Evolutionary conservation across 2,329 filamentous ascomycete species (phyloP), one percentile per base, ranked within the genome.

Genomic region (Plenodomus tracheiphilus): DNA sequence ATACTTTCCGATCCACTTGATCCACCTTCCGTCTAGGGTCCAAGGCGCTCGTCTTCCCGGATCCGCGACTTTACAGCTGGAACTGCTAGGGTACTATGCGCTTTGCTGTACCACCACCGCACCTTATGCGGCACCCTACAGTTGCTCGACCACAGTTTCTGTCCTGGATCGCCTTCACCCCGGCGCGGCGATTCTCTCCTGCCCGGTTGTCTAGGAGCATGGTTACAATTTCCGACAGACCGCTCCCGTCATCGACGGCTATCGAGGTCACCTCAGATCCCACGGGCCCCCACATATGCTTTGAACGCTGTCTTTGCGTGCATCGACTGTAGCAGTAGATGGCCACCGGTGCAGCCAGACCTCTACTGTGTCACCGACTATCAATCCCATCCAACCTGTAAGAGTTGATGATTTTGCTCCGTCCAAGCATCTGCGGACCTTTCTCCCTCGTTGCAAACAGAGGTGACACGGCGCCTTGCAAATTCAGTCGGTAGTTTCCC

Each of bases 111-210:
- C 25, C 16, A 43, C 41, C 43, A 10, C 20, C n/a, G 16, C 20
- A n/a, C 30, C 32, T 25, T 28, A 43, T 43, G 17, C 19, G 41
- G 35, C 22, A 38, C 28, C 43, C 41, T 46, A 46, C 41, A 39
- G 28, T 51, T 41, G 43, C 13, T 32, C 11, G 28, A 32, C 28
- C 28, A 15, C 11, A 7, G 11, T 32, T 15, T 32, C 15, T 15
- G 28, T 32, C 28, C 4, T 15, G 9, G 15, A 8, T 32, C 28
- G 6, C 10, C 22, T 25, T 10, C 22, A 25, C 22, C 5, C 10
- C 22, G 22, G 22, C 22, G 22, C 22, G 10, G 22, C 22, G 10
- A 25, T 10, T 25, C 22, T 4, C 28, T 32, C 28, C 9, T 11
- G 7, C 28, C 28, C 15, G 7, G 28, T 32, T 32, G 13, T 15